These are phyloP conservation scores for Nidularia pulvinata DNA, from an alignment of 768 basidiomycete genomes.

Conservation along the genomic window DNA sequence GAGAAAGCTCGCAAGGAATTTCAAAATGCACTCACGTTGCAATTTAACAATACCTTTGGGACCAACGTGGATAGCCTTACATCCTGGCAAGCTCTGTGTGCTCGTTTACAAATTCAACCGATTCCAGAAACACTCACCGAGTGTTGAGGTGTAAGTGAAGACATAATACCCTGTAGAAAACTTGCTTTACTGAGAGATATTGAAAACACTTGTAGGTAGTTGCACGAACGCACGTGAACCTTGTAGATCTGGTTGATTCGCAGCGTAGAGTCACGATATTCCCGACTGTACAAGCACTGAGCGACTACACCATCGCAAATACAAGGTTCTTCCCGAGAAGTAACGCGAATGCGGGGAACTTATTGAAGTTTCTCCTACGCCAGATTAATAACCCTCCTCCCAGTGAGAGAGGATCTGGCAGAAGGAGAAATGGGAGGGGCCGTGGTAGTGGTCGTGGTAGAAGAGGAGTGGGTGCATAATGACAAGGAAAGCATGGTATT, in stretches of 20 bases:
- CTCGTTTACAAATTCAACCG: slow-evolving; percentile 19
- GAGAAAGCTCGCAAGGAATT: slow-evolving; percentile 14
- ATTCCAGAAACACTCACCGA: slow-evolving; percentile 18
- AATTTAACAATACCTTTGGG: slow-evolving; percentile 32
- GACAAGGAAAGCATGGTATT: too few relatives aligned
- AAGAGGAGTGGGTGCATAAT: too few relatives aligned
- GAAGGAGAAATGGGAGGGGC: background rate
- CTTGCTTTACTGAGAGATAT: background rate
- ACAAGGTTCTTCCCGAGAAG: slow-evolving; percentile 28
- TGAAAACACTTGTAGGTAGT: slow-evolving; percentile 16
- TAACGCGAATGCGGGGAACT: slow-evolving; percentile 22
- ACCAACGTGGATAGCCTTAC: slow-evolving; percentile 21
- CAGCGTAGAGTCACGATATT: slow-evolving; percentile 13
- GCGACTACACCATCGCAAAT: slow-evolving; percentile 20
- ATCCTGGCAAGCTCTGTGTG: slow-evolving; percentile 24
- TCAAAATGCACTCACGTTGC: slow-evolving; percentile 21
- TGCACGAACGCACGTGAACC: slow-evolving; percentile 28
- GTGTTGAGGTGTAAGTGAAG: slow-evolving; percentile 22
- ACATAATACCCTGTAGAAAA: background rate
- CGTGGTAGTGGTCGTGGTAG: background rate
- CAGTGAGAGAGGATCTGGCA: background rate
- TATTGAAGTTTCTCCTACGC: slow-evolving; percentile 26
- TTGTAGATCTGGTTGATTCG: slow-evolving; percentile 20
- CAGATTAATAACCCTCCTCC: slow-evolving; percentile 16
- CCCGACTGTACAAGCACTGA: slow-evolving; percentile 18